phyloP scores from a whole-genome alignment of 441 rosid genomes.

The Pelargonium australe region DNA sequence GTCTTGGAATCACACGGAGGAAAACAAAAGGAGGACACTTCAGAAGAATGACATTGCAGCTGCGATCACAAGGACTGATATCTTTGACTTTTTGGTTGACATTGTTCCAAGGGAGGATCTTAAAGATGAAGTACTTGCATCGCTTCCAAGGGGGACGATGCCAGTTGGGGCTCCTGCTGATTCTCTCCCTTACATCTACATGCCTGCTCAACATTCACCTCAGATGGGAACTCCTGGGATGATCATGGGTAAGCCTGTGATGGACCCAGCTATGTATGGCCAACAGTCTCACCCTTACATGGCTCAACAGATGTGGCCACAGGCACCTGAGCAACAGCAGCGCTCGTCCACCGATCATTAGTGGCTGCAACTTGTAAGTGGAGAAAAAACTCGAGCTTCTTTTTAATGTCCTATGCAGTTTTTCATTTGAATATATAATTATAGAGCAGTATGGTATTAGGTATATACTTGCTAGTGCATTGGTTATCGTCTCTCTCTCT shows the following conservation, averaged over 20 bases:
- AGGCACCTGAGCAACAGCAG: conserved; percentile 62
- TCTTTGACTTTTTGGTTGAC: conserved; percentile 75
- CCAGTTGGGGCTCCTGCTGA: conserved; percentile 66
- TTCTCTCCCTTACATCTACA: conserved; percentile 56
- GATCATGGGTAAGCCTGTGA: conserved; percentile 74
- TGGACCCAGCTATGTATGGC: conserved; percentile 56
- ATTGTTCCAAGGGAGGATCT: conserved; percentile 76
- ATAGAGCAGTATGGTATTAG: neutral
- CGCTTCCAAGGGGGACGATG: conserved; percentile 59
- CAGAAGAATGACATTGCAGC: conserved; percentile 87
- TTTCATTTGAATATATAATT: neutral
- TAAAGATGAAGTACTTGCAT: conserved; percentile 64
- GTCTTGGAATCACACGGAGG: conserved; percentile 87
- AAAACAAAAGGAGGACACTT: conserved; percentile 74
- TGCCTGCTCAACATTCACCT: conserved; percentile 62
- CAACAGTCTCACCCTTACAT: conserved; percentile 59
- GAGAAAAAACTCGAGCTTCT: too few relatives aligned
- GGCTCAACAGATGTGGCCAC: conserved; percentile 70
- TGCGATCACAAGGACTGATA: conserved; percentile 75
- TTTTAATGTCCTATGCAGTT: too few relatives aligned
- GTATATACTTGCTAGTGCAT: neutral
- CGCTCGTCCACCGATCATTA: conserved; percentile 50
- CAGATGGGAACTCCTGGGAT: conserved; percentile 65
- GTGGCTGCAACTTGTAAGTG: too few relatives aligned
- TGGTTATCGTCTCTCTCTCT: neutral